Evolutionary conservation across 2,329 filamentous ascomycete genomes (phyloP), one percentile per base, ranked within the genome.

Genomic region (Fusarium subglutinans): DNA sequence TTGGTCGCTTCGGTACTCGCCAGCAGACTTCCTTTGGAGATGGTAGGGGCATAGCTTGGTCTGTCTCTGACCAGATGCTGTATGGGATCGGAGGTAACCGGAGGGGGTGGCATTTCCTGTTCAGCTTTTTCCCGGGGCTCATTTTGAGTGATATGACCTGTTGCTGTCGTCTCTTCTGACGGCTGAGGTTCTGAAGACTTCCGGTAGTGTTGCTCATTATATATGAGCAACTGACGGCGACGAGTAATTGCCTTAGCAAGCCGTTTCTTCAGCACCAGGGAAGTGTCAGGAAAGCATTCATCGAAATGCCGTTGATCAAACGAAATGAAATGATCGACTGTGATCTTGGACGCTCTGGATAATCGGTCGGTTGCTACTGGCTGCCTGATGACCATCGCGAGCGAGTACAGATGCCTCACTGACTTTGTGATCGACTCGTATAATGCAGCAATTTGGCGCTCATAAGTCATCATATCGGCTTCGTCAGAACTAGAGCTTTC

Each of bases 101-200:
- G 18, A 54, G 2, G 33, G 9, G 33, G 11, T 8, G 37, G 50
- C 12, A 26, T 18, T 3, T 22, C 37, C 35, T 53, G 35, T 10
- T 38, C 2, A 11, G n/a, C 8, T 4, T 38, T 20, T 12, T 22
- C 14, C 22, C 6, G 1, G 33, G n/a, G 15, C 15, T 44, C 43
- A 12, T 44, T 15, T 28, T 40, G 24, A 12, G 13, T 13, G 8
- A 17, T 1, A 40, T 40, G 6, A 22, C 14, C 8, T 15, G 24
- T 13, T 0, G 0, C 13, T 30, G 5, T 40, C 18, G 4, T 14
- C 13, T 8, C 24, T 10, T 54, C 20, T 30, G 37, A 30, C 4
- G 20, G 9, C 4, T 40, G 35, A 17, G 51, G 13, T 24, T 30
- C 24, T n/a, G 51, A 40, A 4, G 51, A 54, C 8, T 40, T 40